Conservation (phyloP, 2,329 filamentous ascomycete species). For the Cyphellophora europaea region DNA sequence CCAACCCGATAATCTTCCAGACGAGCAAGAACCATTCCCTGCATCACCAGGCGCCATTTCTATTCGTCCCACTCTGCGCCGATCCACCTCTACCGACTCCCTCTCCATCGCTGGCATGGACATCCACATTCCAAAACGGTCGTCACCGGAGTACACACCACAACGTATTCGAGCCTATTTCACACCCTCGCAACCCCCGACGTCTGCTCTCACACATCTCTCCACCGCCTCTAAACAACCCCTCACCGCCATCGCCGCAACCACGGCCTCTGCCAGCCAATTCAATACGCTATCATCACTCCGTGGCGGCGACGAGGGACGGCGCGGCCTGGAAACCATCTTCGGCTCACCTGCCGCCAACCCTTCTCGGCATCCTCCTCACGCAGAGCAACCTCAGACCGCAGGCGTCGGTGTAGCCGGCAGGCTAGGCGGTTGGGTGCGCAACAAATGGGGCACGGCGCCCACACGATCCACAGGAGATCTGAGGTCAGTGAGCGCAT, state of each 20-base stretch:
- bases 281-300: slow-evolving; percentile 18
- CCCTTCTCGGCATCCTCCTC: slow-evolving; percentile 6
- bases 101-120: slow-evolving; percentile 82
- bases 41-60: slow-evolving; percentile 3
- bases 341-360: slow-evolving; percentile 1
- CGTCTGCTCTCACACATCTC: slow-evolving; percentile 19
- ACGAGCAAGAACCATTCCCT: too few relatives aligned
- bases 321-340: slow-evolving; percentile 1
- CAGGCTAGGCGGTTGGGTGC: slow-evolving; percentile 57
- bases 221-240: slow-evolving; percentile 34
- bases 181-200: slow-evolving; percentile 6
- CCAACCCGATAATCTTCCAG: too few relatives aligned
- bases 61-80: slow-evolving; percentile 38
- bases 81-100: slow-evolving; percentile 72
- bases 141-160: slow-evolving; percentile 71
- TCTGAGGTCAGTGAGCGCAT: slow-evolving; percentile 4
- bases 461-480: slow-evolving; percentile 29
- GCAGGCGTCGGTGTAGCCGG: slow-evolving; percentile 33
- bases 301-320: neutral
- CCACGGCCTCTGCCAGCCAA: slow-evolving; percentile 49
- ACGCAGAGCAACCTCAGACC: slow-evolving; percentile 18
- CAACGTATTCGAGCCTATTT: slow-evolving; percentile 31
- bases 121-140: slow-evolving; percentile 72
- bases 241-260: slow-evolving; percentile 43
- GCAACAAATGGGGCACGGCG: slow-evolving; percentile 52